Evolutionary conservation across 1,139 yeast genomes (phyloP).

Genomic region (Protomyces lactucae-debilis): DNA sequence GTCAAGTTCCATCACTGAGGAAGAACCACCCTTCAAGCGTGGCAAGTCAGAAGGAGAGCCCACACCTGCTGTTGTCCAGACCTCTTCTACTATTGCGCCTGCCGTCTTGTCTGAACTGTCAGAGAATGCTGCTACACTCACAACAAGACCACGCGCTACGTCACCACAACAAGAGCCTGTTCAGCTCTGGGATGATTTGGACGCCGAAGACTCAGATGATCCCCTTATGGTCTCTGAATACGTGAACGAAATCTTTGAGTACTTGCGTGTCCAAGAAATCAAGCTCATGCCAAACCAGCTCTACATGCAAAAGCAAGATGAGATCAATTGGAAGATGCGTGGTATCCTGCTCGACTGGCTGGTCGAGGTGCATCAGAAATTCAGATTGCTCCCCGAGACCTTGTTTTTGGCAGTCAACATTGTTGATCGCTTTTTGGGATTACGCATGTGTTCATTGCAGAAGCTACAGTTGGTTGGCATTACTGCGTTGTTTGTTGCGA

Average conservation of each 20-base stretch:
- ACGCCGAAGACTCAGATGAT: conserved; percentile 84
- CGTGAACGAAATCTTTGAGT: conserved; percentile 78
- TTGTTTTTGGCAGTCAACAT: conserved; percentile 80
- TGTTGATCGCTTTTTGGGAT: conserved; percentile 84
- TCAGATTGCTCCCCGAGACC: conserved; percentile 85
- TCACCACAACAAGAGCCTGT: background rate
- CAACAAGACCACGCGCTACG: too few species aligned
- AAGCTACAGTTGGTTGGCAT: conserved; percentile 86
- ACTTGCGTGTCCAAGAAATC: conserved; percentile 64
- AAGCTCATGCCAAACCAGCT: conserved; percentile 69
- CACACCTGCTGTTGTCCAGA: background rate
- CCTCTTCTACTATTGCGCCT: background rate
- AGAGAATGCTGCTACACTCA: background rate
- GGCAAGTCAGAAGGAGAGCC: conserved; percentile 19
- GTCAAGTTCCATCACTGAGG: conserved; percentile 5
- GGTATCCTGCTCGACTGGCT: conserved; percentile 92
- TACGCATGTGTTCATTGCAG: conserved; percentile 73
- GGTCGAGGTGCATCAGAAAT: conserved; percentile 83
- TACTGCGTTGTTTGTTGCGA: conserved; percentile 84
- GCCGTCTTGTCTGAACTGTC: conserved; percentile 2
- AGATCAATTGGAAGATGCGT: conserved; percentile 77
- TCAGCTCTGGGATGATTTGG: conserved; percentile 79
- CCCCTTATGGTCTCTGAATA: conserved; percentile 95
- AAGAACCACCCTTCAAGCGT: conserved; percentile 26
- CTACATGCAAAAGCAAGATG: conserved; percentile 68